Evolutionary conservation across 768 basidiomycete genomes (phyloP).

Genomic region (Mycena olivaceomarginata): DNA sequence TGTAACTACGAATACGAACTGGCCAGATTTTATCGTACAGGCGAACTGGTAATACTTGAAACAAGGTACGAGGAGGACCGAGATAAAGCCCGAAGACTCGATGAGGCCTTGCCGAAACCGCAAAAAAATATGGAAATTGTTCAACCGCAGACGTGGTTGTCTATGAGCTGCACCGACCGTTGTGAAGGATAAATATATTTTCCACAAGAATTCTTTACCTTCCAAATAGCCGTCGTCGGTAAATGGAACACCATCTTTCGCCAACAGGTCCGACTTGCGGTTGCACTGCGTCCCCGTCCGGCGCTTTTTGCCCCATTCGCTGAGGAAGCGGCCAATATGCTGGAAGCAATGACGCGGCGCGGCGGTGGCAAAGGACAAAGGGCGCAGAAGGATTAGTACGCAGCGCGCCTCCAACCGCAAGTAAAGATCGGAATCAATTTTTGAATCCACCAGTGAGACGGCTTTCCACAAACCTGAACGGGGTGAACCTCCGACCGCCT

Average conservation of each 20-base stretch:
- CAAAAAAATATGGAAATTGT: too few species aligned
- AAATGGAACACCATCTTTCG: slow-evolving; percentile 71
- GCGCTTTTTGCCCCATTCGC: slow-evolving; percentile 73
- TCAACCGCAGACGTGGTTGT: too few species aligned
- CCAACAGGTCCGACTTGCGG: slow-evolving; percentile 70
- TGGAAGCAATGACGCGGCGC: slow-evolving; percentile 71
- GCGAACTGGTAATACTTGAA: too few species aligned
- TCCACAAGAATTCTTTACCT: too few species aligned
- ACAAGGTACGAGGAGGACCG: too few species aligned
- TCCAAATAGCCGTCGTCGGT: too few species aligned
- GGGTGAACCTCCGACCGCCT: slow-evolving; percentile 74
- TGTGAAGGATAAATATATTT: too few species aligned
- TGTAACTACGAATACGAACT: too few species aligned
- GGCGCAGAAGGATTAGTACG: slow-evolving; percentile 82
- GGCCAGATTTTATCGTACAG: too few species aligned
- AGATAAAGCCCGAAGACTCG: too few species aligned
- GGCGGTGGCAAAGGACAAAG: slow-evolving; percentile 80
- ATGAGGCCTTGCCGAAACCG: too few species aligned
- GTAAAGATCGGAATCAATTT: background rate
- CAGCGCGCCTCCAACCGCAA: slow-evolving; percentile 76
- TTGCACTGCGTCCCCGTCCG: slow-evolving; percentile 64
- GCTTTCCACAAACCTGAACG: slow-evolving; percentile 71
- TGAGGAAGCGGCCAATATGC: slow-evolving; percentile 77
- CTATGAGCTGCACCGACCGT: too few species aligned
- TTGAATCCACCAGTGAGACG: background rate